Evolutionary conservation across 1,139 yeast genomes (phyloP).

Genomic region (Pneumocystis carinii): DNA sequence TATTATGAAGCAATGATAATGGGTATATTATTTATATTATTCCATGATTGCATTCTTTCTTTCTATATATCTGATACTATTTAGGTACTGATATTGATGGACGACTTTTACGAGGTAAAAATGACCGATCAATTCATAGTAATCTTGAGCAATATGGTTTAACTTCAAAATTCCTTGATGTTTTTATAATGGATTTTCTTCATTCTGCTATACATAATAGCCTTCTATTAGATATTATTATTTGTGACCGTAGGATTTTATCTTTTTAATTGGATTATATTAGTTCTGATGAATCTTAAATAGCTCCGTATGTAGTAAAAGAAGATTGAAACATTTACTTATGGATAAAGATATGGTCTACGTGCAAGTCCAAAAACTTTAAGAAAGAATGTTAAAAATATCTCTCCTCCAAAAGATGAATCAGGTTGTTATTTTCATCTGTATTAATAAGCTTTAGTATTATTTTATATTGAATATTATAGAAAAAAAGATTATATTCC

Average conservation of each 20-base stretch:
- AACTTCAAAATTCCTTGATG: constrained; percentile 47
- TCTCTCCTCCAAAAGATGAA: constrained; percentile 2
- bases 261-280: not conserved
- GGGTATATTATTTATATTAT: constrained; percentile 28
- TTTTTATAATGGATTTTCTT: constrained; percentile 85
- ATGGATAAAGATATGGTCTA: constrained; percentile 47
- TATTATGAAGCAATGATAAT: constrained; percentile 66
- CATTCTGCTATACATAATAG: constrained; percentile 61
- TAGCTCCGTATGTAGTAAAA: constrained; percentile 35
- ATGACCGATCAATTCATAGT: constrained; percentile 29
- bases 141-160: constrained; percentile 69
- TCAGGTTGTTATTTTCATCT: not conserved
- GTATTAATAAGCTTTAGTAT: not conserved
- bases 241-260: constrained; percentile 49
- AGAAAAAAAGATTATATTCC: constrained; percentile 72
- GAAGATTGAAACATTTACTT: not conserved
- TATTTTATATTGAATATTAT: constrained; percentile 43
- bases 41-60: not conserved
- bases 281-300: not conserved
- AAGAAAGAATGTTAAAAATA: constrained; percentile 52
- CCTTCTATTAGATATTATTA: constrained; percentile 58
- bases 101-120: constrained; percentile 68
- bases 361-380: constrained; percentile 89
- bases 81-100: constrained; percentile 76
- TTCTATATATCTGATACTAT: not conserved